Evolutionary conservation across 768 basidiomycete genomes (phyloP).

Genomic region (Phallus indusiatus): DNA sequence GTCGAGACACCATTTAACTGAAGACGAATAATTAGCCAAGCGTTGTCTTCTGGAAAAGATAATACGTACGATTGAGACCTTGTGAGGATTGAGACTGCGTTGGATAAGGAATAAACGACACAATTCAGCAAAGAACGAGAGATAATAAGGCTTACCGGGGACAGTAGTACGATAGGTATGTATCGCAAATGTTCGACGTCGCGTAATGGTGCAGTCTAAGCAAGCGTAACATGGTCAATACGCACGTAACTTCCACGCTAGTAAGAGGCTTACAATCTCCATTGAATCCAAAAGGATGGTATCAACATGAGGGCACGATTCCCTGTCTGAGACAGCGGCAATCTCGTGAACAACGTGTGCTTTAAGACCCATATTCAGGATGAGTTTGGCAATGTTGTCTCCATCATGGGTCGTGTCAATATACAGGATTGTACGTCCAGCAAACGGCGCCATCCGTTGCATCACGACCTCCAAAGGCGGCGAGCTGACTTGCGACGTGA

Average conservation of each 20-base stretch:
- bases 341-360: constrained; percentile 70
- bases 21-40: neutral
- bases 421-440: constrained; percentile 81
- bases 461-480: constrained; percentile 64
- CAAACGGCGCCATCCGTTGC: constrained; percentile 77
- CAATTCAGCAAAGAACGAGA: neutral
- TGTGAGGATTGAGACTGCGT: constrained; percentile 40
- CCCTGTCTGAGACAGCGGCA: constrained; percentile 73
- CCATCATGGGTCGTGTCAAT: constrained; percentile 77
- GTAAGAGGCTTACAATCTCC: constrained; percentile 48
- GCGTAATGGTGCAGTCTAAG: constrained; percentile 78
- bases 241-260: constrained; percentile 4
- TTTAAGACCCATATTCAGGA: constrained; percentile 70
- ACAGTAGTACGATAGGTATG: constrained; percentile 88
- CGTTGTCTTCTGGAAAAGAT: constrained; percentile 8
- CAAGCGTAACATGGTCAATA: constrained; percentile 4
- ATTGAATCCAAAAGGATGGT: constrained; percentile 93
- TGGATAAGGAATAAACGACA: constrained; percentile 1
- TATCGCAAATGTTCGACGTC: constrained; percentile 93
- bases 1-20: constrained; percentile 94
- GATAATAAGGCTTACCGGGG: constrained; percentile 37
- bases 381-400: constrained; percentile 65
- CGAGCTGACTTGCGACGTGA: constrained; percentile 75
- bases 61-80: constrained; percentile 57
- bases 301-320: constrained; percentile 80